These are phyloP conservation scores for Lepidopterella palustris DNA, from an alignment of 495 filamentous ascomycete species.

Conservation along the genomic window DNA sequence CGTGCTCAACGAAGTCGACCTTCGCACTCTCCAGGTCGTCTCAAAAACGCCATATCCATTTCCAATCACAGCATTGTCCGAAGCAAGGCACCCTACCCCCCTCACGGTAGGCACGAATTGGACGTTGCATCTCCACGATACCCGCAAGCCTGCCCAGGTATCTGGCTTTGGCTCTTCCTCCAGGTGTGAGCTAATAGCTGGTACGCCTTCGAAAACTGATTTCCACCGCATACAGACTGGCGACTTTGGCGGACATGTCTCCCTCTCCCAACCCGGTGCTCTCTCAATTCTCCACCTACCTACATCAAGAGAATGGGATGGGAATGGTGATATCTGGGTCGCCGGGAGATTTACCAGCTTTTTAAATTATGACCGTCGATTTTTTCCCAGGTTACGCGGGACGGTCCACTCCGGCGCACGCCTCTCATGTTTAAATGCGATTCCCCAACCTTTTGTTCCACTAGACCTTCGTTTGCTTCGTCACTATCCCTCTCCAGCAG, in stretches of 20 bases:
- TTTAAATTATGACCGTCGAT: slow-evolving; percentile 80
- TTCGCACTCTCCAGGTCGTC: slow-evolving; percentile 67
- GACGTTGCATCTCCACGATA: slow-evolving; percentile 80
- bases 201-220: slow-evolving; percentile 15
- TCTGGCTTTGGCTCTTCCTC: slow-evolving; percentile 33
- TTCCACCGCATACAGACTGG: slow-evolving; percentile 32
- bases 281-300: slow-evolving; percentile 72
- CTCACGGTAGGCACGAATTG: slow-evolving; percentile 80
- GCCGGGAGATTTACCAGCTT: slow-evolving; percentile 88
- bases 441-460: slow-evolving; percentile 61
- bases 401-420: slow-evolving; percentile 80
- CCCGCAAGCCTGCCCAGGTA: slow-evolving; percentile 48
- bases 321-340: slow-evolving; percentile 66
- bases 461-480: slow-evolving; percentile 47
- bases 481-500: slow-evolving; percentile 47
- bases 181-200: slow-evolving; percentile 38
- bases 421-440: slow-evolving; percentile 67
- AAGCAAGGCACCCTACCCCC: slow-evolving; percentile 63
- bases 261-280: slow-evolving; percentile 74
- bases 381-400: slow-evolving; percentile 68
- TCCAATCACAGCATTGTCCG: slow-evolving; percentile 76
- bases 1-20: slow-evolving; percentile 72
- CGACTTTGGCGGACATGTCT: slow-evolving; percentile 45
- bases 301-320: slow-evolving; percentile 43
- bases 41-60: slow-evolving; percentile 71